Evolutionary conservation across 371 early-diverging fungal genomes (phyloP), one percentile per base, ranked within the genome.

Genomic region (Vittaforma corneae): DNA sequence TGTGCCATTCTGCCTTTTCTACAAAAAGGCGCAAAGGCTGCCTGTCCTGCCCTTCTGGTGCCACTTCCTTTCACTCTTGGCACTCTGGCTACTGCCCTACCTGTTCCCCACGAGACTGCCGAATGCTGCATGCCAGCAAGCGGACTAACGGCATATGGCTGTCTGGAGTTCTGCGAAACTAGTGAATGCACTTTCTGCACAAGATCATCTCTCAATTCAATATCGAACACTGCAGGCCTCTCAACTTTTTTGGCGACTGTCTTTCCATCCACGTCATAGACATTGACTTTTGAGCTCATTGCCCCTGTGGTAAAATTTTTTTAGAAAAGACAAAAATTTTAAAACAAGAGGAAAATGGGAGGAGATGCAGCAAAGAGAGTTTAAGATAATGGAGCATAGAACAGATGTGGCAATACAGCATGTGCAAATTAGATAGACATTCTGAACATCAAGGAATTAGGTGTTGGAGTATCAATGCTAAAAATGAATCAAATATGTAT

Each of bases 11-110:
- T 89, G 82, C 98, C 98, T 77, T 90, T 89, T 82, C 94, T 88
- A 85, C 93, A 92, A 91, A 94, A 93, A 88, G 94, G 95, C 77
- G 95, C 96, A 83, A 93, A 96, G 68, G 98, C 97, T 79, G 93
- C 93, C 84, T 98, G 97, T 77, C 98, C 98, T 74, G 97, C 86
- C 80, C 98, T 88, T 85, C 89, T 89, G 70, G 97, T 97, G 83
- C 98, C 98, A 70, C 88, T 85, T 76, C 94, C 98, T 69, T 85
- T 84, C 64, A 98, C 94, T 84, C 98, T 89, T 73, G 98, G 96
- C 77, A 96, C 95, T 90, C 96, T 91, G 58, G 96, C 93, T 77
- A 97, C 91, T 77, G 97, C 97, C 83, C 96, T 91, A 65, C 83
- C 82, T 59, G 93, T 95, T 84, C 97, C 97, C 96, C 96, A 97